These are phyloP conservation scores for Trichophyton rubrum DNA, from an alignment of 2,329 filamentous ascomycete genomes.

Conservation along the genomic window DNA sequence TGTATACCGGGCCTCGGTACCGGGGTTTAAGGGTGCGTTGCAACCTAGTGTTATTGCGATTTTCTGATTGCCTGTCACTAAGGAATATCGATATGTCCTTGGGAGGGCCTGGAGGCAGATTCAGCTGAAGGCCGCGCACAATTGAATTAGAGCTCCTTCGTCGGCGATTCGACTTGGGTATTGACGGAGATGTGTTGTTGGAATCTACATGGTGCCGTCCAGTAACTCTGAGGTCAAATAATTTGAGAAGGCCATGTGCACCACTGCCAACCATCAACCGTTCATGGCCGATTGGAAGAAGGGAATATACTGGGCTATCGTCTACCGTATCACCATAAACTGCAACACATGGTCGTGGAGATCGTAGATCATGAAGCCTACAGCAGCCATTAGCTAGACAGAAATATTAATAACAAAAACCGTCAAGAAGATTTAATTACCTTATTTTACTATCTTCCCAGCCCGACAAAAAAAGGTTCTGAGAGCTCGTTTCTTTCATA, in stretches of 20 bases:
- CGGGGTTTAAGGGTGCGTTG: constrained; percentile 11
- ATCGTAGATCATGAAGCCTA: constrained; percentile 50
- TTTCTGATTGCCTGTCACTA: constrained; percentile 20
- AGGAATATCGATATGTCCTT: constrained; percentile 35
- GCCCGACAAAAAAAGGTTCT: constrained; percentile 46
- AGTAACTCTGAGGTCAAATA: constrained; percentile 47
- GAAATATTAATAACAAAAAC: background rate
- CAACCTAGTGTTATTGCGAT: constrained; percentile 2
- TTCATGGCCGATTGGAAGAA: constrained; percentile 45
- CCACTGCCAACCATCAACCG: constrained; percentile 46
- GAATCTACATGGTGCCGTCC: constrained; percentile 22
- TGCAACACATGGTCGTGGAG: constrained; percentile 35
- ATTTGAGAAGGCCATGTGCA: constrained; percentile 46
- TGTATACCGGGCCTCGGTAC: constrained; percentile 36
- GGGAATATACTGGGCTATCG: constrained; percentile 46
- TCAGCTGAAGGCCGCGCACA: background rate
- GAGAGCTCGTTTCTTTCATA: constrained; percentile 22
- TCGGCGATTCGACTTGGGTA: constrained; percentile 1
- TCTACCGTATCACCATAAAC: constrained; percentile 46
- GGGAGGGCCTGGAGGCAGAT: constrained; percentile 8
- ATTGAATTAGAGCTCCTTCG: constrained; percentile 1
- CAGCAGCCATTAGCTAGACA: background rate
- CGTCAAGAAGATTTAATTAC: constrained; percentile 15
- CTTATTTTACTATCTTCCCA: constrained; percentile 45
- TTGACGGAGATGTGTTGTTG: constrained; percentile 15